Evolutionary conservation across 352 stramenopile species (phyloP), one percentile per base, ranked within the genome.

Genomic region (Phytopythium sindhum): DNA sequence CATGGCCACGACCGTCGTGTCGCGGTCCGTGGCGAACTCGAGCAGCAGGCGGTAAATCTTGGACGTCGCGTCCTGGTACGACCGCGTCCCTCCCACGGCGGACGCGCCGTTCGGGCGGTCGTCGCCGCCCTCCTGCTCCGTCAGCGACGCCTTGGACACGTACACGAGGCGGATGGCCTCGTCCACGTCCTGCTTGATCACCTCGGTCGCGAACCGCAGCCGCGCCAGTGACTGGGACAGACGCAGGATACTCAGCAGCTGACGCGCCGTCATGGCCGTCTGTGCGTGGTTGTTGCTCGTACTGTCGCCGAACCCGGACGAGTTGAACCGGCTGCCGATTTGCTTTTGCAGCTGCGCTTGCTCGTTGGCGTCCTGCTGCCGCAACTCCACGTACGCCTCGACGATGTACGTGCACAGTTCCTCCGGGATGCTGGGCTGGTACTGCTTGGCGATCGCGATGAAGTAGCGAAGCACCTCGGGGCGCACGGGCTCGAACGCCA

Each of bases 211-310:
- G 70, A 99, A 99, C 23, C 96, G 89, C 41, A 99, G 80, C 37
- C 97, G 86, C 28, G 97, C 97, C 1, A 99, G 86, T n/a, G 97
- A 95, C 64, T 98, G 91, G 17, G 91, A 97, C 41, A 99, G 86
- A 24, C 98, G 96, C 35, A 99, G 79, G 70, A 99, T 99, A 72
- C 97, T 99, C 31, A 99, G 77, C 42, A 99, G 75, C 78, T 99
- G 97, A 52, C 98, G 90, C 33, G 97, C 96, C 7, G 98, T 99
- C 96, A 99, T 99, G 55, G 95, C 90, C 4, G 96, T 99, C 75
- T 99, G 96, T 51, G 97, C 92, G 58, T 96, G 80, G 61, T 96
- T 94, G 24, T 73, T 76, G 26, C 78, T 70, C 14, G 74, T 68
- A 23, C 45, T 52, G 51, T 61, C 73, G 15, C 74, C 73, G 17